Evolutionary conservation across 2,329 filamentous ascomycete genomes (phyloP).

Genomic region (Westerdykella sp.): DNA sequence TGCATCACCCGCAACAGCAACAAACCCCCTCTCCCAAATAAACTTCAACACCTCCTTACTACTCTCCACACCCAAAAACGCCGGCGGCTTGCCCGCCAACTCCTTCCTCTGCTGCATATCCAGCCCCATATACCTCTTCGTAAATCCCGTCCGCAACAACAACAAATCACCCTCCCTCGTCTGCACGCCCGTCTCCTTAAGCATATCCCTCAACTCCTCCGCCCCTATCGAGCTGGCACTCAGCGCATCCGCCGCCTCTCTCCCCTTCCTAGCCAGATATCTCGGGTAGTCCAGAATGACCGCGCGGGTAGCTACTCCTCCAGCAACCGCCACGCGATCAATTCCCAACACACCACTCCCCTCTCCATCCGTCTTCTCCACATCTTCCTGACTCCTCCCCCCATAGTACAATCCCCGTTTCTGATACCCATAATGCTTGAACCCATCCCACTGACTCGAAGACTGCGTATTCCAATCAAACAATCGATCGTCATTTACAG

Average conservation of each 20-base stretch:
- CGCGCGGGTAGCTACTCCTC: conserved; percentile 26
- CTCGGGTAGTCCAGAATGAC: conserved; percentile 31
- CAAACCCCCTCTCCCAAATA: conserved; percentile 45
- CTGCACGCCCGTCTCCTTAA: conserved; percentile 28
- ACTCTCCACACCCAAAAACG: conserved; percentile 39
- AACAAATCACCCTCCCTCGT: conserved; percentile 30
- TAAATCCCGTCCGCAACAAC: conserved; percentile 29
- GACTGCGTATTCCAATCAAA: conserved; percentile 35
- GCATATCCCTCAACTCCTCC: conserved; percentile 25
- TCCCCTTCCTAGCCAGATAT: conserved; percentile 17
- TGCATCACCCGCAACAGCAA: conserved; percentile 41
- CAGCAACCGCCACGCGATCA: conserved; percentile 27
- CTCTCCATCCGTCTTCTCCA: conserved; percentile 20
- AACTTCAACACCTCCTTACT: conserved; percentile 35
- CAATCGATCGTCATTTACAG: conserved; percentile 35
- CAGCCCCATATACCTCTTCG: conserved; percentile 33
- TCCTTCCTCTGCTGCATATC: conserved; percentile 16
- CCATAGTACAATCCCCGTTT: conserved; percentile 40
- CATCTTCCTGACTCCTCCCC: conserved; percentile 35
- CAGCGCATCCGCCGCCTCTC: conserved; percentile 17
- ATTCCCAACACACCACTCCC: conserved; percentile 37
- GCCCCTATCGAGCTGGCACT: conserved; percentile 17
- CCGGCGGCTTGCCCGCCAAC: conserved; percentile 21
- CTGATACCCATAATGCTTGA: conserved; percentile 41
- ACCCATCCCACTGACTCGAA: conserved; percentile 37